Conservation (phyloP, 1,139 yeast genomes). For the Pichia sp. region DNA sequence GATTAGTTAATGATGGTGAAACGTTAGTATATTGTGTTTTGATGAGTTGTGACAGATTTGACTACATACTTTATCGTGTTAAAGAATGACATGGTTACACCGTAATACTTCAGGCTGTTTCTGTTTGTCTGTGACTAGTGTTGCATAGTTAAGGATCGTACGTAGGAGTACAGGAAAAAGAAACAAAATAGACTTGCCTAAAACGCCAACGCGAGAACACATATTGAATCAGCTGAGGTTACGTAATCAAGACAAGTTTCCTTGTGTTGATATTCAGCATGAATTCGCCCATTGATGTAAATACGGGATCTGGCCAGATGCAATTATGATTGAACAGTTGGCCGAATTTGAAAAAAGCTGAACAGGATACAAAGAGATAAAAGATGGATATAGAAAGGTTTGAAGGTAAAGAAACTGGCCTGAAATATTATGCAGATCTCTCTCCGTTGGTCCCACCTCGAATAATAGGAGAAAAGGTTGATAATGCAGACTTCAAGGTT, state of each 20-base stretch:
- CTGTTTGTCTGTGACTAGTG: too few species aligned
- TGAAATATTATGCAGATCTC: not conserved
- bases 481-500: conserved; percentile 1
- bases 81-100: conserved; percentile 38
- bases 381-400: not conserved
- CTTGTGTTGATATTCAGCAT: not conserved
- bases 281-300: not conserved
- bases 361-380: not conserved
- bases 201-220: not conserved
- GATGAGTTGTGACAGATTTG: not conserved
- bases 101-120: too few species aligned
- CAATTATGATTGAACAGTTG: too few species aligned
- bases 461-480: not conserved
- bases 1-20: not conserved
- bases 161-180: too few species aligned
- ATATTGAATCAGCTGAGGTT: not conserved
- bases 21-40: conserved; percentile 10
- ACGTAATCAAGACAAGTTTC: not conserved
- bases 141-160: too few species aligned
- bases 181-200: not conserved
- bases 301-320: too few species aligned
- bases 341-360: too few species aligned
- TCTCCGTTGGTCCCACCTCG: conserved; percentile 1
- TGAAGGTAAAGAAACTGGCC: not conserved
- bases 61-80: conserved; percentile 40